Evolutionary conservation across 129 eudicot species (phyloP).

Genomic region (Gnaphalium uliginosum): DNA sequence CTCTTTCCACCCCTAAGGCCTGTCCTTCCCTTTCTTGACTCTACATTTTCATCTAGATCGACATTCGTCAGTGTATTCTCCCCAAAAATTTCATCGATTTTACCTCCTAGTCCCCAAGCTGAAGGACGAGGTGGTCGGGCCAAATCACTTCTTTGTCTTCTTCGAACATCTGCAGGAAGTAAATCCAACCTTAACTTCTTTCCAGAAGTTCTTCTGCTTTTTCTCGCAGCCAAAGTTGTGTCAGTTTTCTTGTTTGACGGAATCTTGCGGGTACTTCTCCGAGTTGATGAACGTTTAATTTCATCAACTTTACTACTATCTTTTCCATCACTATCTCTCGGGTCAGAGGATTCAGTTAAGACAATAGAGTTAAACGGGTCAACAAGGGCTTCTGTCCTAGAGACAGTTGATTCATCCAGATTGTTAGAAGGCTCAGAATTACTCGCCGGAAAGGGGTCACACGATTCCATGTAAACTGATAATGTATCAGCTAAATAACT

Average conservation of each 20-base stretch:
- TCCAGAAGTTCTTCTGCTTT: slow-evolving; percentile 35
- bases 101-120: slow-evolving; percentile 58
- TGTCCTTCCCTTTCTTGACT: slow-evolving; percentile 27
- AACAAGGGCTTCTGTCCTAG: slow-evolving; percentile 37
- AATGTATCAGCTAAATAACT: slow-evolving; percentile 34
- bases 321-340: slow-evolving; percentile 30
- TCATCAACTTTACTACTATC: slow-evolving; percentile 26
- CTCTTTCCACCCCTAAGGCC: slow-evolving; percentile 31
- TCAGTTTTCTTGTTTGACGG: slow-evolving; percentile 33
- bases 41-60: slow-evolving; percentile 23
- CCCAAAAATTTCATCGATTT: slow-evolving; percentile 44
- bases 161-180: slow-evolving; percentile 43
- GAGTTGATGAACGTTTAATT: slow-evolving; percentile 33
- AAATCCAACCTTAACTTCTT: slow-evolving; percentile 47
- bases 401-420: slow-evolving; percentile 26
- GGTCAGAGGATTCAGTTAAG: slow-evolving; percentile 29
- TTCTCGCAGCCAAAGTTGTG: slow-evolving; percentile 35
- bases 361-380: slow-evolving; percentile 41
- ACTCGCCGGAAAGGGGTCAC: slow-evolving; percentile 34
- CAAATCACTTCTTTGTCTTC: slow-evolving; percentile 58
- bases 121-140: slow-evolving; percentile 50
- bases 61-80: slow-evolving; percentile 21
- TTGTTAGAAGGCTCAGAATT: slow-evolving; percentile 36
- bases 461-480: slow-evolving; percentile 46
- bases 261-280: slow-evolving; percentile 42